A percentile compares a stretch with the other conserved stretches of the same genome.
Conservation (phyloP, 179 eudicot species). For the Silene noctiflora region DNA sequence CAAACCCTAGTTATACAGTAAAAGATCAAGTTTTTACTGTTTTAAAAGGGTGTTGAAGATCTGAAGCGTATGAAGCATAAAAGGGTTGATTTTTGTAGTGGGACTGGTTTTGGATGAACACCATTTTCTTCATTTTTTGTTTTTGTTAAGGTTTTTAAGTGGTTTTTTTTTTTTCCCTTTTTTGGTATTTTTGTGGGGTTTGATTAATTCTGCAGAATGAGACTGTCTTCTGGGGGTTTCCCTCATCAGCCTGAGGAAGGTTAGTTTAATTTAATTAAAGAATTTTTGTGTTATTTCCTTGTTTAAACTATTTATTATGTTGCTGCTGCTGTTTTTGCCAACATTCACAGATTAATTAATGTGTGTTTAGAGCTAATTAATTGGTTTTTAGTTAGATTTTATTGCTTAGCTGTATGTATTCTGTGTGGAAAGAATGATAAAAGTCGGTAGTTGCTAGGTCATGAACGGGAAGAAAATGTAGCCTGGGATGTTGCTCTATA, state of each 20-base stretch:
- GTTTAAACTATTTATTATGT: not conserved
- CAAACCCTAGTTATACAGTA: conserved; percentile 6
- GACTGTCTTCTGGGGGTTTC: conserved; percentile 48
- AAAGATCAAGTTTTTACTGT: conserved; percentile 18
- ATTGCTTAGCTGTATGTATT: not conserved
- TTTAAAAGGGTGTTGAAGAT: conserved; percentile 34
- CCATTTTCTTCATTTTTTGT: not conserved
- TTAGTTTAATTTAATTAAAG: conserved; percentile 17
- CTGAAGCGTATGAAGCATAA: conserved; percentile 53
- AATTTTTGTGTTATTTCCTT: not conserved
- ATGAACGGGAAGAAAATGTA: not conserved
- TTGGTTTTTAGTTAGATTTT: conserved; percentile 7
- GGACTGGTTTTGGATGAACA: conserved; percentile 55
- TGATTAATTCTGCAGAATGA: conserved; percentile 49
- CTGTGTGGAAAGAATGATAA: not conserved
- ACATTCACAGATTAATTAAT: not conserved
- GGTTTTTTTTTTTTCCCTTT: not conserved
- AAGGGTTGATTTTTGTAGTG: conserved; percentile 40
- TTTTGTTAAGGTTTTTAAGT: conserved; percentile 17
- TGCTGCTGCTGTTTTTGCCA: conserved; percentile 7
- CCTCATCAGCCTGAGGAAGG: conserved; percentile 72
- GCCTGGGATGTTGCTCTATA: conserved; percentile 4
- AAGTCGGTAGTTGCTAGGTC: not conserved
- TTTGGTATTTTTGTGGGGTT: conserved; percentile 22
- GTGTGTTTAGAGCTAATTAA: not conserved